Percentiles rank a stretch among this genome's conserved stretches.
Evolutionary conservation across 225 moss, liverwort and hornwort genomes (phyloP).

Genomic region (Thuidium tamariscinum): DNA sequence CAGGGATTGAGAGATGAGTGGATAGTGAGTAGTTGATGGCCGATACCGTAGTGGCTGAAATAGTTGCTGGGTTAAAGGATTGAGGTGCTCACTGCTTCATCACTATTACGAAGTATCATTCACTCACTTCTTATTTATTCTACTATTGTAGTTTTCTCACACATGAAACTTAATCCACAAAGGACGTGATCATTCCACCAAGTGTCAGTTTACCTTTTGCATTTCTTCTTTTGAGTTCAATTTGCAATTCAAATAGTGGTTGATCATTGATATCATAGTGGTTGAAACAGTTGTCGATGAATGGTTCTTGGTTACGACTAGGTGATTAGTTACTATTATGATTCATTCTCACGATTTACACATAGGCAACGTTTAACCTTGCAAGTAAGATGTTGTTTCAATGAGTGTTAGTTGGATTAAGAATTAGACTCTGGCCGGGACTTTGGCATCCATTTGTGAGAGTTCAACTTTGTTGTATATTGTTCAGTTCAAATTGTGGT

Average conservation of each 20-base stretch:
- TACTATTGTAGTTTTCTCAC: neutral
- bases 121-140: neutral
- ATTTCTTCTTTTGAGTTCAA: neutral
- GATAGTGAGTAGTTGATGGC: neutral
- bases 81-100: too few species aligned
- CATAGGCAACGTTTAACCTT: rapidly evolving
- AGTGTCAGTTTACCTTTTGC: neutral
- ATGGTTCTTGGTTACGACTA: neutral
- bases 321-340: neutral
- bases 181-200: too few species aligned
- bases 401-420: rapidly evolving
- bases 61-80: neutral
- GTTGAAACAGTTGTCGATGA: neutral
- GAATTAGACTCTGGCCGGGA: rapidly evolving
- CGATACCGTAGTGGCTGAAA: neutral
- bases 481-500: too few species aligned
- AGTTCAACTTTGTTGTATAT: too few species aligned
- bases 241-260: neutral
- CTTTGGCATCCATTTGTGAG: neutral
- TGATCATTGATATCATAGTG: neutral
- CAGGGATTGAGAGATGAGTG: neutral
- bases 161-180: neutral
- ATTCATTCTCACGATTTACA: neutral
- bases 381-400: neutral
- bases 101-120: too few species aligned